phyloP scores from a whole-genome alignment of 2,329 filamentous ascomycete species.

The Didymella arachidicola region DNA sequence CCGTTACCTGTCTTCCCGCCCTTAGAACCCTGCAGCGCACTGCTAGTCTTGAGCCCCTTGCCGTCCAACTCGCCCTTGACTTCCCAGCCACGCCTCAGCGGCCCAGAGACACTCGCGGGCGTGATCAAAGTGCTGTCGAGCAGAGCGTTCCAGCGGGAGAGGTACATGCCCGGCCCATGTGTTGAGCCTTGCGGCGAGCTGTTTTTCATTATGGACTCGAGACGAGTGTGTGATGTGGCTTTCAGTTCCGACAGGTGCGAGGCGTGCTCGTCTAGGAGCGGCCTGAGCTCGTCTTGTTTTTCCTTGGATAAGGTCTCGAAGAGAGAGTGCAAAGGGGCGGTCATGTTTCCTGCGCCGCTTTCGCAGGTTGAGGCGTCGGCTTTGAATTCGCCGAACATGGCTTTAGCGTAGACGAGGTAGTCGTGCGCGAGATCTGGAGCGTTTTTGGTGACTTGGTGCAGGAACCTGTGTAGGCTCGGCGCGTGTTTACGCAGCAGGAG shows the following conservation, averaged over 20 bases:
- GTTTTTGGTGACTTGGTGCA: constrained; percentile 73
- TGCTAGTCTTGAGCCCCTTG: constrained; percentile 41
- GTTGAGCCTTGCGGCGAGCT: constrained; percentile 47
- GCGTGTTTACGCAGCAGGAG: constrained; percentile 70
- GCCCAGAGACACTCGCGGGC: constrained; percentile 62
- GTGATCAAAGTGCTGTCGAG: constrained; percentile 75
- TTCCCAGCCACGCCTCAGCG: constrained; percentile 57
- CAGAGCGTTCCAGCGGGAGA: constrained; percentile 74
- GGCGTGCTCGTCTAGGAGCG: constrained; percentile 66
- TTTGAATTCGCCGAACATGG: constrained; percentile 65
- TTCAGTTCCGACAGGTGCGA: constrained; percentile 66
- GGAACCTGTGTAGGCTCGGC: constrained; percentile 70
- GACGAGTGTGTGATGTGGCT: constrained; percentile 60
- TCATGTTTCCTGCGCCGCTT: constrained; percentile 54
- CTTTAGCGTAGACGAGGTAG: constrained; percentile 68
- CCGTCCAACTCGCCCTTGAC: constrained; percentile 49
- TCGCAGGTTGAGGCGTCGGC: constrained; percentile 35
- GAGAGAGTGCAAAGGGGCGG: constrained; percentile 51
- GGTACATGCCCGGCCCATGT: constrained; percentile 74
- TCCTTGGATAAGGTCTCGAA: constrained; percentile 58
- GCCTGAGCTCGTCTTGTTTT: constrained; percentile 57
- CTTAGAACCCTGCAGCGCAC: constrained; percentile 21
- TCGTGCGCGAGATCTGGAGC: constrained; percentile 70
- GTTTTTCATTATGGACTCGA: constrained; percentile 63
- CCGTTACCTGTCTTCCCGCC: constrained; percentile 23